phyloP scores from a whole-genome alignment of 2,329 filamentous ascomycete species.

The Cordyceps pruinosa region DNA sequence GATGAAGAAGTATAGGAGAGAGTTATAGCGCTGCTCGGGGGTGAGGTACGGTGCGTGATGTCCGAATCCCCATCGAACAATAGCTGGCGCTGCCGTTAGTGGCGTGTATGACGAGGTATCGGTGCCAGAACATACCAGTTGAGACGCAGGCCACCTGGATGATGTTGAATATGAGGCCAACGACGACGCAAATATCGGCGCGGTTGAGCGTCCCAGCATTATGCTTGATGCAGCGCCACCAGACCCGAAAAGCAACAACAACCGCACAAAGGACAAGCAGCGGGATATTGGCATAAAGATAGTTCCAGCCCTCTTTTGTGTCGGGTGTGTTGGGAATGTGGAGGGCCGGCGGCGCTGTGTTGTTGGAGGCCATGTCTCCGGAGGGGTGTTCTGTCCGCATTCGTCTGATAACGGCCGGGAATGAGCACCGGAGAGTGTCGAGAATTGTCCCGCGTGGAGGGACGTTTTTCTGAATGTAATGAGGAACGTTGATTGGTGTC shows the following conservation, averaged over 20 bases:
- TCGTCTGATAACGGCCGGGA: background rate
- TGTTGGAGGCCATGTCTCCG: background rate
- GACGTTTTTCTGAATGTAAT: background rate
- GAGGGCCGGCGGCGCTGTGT: background rate
- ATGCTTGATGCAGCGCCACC: constrained; percentile 12
- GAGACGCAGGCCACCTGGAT: constrained; percentile 7
- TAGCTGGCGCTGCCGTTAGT: background rate
- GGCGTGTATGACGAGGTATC: background rate
- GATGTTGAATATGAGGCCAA: constrained; percentile 8
- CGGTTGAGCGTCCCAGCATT: constrained; percentile 2
- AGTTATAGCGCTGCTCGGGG: constrained; percentile 6
- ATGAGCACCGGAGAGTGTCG: background rate
- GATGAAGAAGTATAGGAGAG: constrained; percentile 8
- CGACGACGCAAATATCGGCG: constrained; percentile 6
- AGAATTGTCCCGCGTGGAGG: background rate
- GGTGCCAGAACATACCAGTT: background rate
- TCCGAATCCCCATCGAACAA: constrained; percentile 9
- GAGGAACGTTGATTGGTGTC: background rate
- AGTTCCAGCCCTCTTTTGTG: constrained; percentile 7
- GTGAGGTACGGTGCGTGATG: constrained; percentile 6
- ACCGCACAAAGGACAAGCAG: background rate
- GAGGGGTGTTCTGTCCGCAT: background rate
- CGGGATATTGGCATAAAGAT: constrained; percentile 8
- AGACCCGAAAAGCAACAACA: constrained; percentile 7
- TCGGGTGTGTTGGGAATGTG: constrained; percentile 5